Conservation (phyloP, 257 asterid genomes). For the Striga asiatica region DNA sequence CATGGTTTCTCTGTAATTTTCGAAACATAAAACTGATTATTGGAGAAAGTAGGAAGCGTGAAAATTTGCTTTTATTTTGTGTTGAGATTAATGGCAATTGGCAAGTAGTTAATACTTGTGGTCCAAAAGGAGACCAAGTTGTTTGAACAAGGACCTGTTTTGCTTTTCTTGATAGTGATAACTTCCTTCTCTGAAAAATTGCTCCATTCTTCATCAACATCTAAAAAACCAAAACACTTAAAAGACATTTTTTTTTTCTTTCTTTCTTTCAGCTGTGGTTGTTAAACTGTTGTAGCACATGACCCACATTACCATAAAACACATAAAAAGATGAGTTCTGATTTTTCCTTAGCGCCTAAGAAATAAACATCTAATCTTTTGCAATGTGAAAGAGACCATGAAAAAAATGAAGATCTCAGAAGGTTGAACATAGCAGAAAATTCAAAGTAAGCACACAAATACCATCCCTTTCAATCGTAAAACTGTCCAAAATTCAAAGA, state of each 20-base stretch:
- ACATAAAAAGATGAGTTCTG: not conserved
- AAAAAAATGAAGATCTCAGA: not conserved
- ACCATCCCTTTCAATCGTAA: slow-evolving; percentile 12
- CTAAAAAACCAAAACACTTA: slow-evolving; percentile 48
- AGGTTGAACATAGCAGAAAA: too few species aligned
- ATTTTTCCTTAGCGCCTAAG: not conserved
- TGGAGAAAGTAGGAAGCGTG: not conserved
- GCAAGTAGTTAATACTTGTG: slow-evolving; percentile 19
- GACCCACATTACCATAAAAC: slow-evolving; percentile 33
- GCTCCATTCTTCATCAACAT: slow-evolving; percentile 92
- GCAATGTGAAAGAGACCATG: slow-evolving; percentile 20
- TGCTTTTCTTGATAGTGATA: slow-evolving; percentile 86
- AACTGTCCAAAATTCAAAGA: slow-evolving; percentile 13
- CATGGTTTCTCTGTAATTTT: slow-evolving; percentile 37
- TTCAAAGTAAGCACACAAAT: too few species aligned
- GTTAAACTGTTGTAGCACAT: slow-evolving; percentile 31
- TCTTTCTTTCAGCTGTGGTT: slow-evolving; percentile 36
- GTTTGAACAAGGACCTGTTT: slow-evolving; percentile 58
- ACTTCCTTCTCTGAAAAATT: slow-evolving; percentile 63
- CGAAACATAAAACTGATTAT: not conserved
- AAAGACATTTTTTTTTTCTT: not conserved
- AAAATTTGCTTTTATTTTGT: not conserved
- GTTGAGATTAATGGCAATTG: slow-evolving; percentile 16
- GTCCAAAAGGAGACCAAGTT: slow-evolving; percentile 51
- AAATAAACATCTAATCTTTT: slow-evolving; percentile 16